A percentile compares a stretch with the other conserved stretches of the same genome.
Conservation (phyloP, 106 monocot species). For the Alisma plantagoaquatica region DNA sequence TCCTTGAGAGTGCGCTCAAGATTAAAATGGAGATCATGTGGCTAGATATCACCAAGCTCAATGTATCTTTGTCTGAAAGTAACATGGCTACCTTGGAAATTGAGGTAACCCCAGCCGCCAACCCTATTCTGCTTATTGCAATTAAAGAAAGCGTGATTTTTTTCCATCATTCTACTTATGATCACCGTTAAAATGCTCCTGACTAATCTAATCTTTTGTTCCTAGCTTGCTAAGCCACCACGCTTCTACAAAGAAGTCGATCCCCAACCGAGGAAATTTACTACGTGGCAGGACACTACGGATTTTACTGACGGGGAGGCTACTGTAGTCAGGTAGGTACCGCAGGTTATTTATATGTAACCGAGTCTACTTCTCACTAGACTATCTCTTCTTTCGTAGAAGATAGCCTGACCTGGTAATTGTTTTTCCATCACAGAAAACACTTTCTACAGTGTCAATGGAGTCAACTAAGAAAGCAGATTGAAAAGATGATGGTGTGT, state of each 20-base stretch:
- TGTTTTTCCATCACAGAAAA: neutral
- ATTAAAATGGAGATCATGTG: slow-evolving; percentile 19
- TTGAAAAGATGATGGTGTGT: slow-evolving; percentile 12
- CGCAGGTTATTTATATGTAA: neutral
- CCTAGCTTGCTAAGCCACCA: slow-evolving; percentile 12
- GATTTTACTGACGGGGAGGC: slow-evolving; percentile 25
- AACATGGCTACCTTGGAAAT: slow-evolving; percentile 9
- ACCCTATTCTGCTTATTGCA: neutral
- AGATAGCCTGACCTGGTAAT: neutral
- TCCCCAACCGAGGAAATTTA: slow-evolving; percentile 21
- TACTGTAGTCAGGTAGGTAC: slow-evolving; percentile 8
- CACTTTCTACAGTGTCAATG: slow-evolving; percentile 6
- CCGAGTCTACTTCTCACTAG: too few species aligned
- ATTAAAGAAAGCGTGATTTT: neutral
- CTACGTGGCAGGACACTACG: slow-evolving; percentile 17
- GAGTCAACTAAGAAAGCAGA: slow-evolving; percentile 6
- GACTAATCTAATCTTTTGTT: neutral
- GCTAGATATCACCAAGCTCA: slow-evolving; percentile 14
- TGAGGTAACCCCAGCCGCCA: slow-evolving; percentile 11
- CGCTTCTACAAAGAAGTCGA: slow-evolving; percentile 11
- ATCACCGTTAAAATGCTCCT: neutral
- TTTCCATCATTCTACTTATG: neutral
- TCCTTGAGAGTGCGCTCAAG: slow-evolving; percentile 16
- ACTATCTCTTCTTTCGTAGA: too few species aligned
- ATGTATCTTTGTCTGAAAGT: slow-evolving; percentile 9